Evolutionary conservation across 2,329 filamentous ascomycete species (phyloP).

Genomic region (Diplodia sapinea): DNA sequence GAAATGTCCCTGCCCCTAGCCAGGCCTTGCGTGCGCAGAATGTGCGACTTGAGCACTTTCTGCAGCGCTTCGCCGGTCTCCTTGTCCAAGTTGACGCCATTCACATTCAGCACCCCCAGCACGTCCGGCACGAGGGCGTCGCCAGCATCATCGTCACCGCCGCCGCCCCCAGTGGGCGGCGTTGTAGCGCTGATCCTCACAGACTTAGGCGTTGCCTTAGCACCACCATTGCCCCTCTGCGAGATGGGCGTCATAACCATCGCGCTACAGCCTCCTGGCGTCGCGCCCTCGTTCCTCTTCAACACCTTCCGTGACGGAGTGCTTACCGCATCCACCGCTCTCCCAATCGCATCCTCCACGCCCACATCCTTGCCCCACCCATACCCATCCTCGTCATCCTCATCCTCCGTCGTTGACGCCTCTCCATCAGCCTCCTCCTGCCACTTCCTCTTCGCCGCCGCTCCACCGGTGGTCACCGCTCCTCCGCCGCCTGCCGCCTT

Average conservation of each 20-base stretch:
- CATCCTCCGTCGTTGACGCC: slow-evolving; percentile 1
- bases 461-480: no score
- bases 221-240: neutral
- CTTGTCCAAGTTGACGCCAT: slow-evolving; percentile 47
- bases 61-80: slow-evolving; percentile 36
- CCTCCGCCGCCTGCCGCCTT: neutral
- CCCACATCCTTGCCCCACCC: slow-evolving; percentile 30
- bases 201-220: slow-evolving; percentile 42
- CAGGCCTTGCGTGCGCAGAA: slow-evolving; percentile 65
- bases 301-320: slow-evolving; percentile 46
- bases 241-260: slow-evolving; percentile 26
- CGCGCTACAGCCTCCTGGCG: neutral
- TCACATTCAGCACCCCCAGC: slow-evolving; percentile 56
- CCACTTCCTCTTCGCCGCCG: slow-evolving; percentile 26
- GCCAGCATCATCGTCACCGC: slow-evolving; percentile 32
- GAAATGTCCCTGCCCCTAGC: slow-evolving; percentile 69
- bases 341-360: slow-evolving; percentile 17
- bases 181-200: slow-evolving; percentile 37
- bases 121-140: slow-evolving; percentile 48
- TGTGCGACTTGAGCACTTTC: slow-evolving; percentile 52
- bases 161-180: neutral
- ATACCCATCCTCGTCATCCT: slow-evolving; percentile 30
- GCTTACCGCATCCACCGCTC: neutral
- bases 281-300: slow-evolving; percentile 11
- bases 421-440: slow-evolving; percentile 27